These are phyloP conservation scores for Ceratobasidium sp. DNA, from an alignment of 1,284 basidiomycete species.

Conservation along the genomic window DNA sequence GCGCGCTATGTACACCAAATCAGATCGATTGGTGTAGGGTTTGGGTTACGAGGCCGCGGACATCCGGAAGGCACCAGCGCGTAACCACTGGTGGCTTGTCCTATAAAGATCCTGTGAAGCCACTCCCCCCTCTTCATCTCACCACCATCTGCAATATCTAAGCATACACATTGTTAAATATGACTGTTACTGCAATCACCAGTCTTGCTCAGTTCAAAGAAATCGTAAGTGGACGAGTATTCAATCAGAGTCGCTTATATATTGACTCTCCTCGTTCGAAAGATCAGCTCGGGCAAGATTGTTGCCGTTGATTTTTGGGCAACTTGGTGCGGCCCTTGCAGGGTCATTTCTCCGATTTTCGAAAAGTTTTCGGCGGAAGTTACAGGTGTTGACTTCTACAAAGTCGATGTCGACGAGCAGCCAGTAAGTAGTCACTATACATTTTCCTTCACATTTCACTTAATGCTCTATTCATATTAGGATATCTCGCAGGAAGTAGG, in stretches of 20 bases:
- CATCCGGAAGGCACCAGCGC: not conserved
- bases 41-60: not conserved
- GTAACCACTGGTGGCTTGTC: too few relatives aligned
- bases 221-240: not conserved
- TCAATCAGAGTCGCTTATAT: not conserved
- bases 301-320: conserved; percentile 35
- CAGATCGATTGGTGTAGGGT: not conserved
- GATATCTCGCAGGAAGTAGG: conserved; percentile 21
- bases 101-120: too few relatives aligned
- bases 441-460: not conserved
- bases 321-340: conserved; percentile 35
- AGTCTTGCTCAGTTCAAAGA: not conserved
- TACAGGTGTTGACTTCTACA: conserved; percentile 16
- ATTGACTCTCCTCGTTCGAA: not conserved
- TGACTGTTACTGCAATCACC: conserved; percentile 4
- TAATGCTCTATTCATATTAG: not conserved
- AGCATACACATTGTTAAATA: not conserved
- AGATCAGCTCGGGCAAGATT: conserved; percentile 30
- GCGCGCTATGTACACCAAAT: too few relatives aligned
- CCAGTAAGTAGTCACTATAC: not conserved
- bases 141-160: not conserved
- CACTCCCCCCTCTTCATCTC: not conserved
- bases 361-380: not conserved
- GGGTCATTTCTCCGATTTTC: conserved; percentile 16
- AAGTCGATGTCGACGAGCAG: conserved; percentile 12